Evolutionary conservation across 495 filamentous ascomycete species (phyloP).

Genomic region (Annulohypoxylon bovei): DNA sequence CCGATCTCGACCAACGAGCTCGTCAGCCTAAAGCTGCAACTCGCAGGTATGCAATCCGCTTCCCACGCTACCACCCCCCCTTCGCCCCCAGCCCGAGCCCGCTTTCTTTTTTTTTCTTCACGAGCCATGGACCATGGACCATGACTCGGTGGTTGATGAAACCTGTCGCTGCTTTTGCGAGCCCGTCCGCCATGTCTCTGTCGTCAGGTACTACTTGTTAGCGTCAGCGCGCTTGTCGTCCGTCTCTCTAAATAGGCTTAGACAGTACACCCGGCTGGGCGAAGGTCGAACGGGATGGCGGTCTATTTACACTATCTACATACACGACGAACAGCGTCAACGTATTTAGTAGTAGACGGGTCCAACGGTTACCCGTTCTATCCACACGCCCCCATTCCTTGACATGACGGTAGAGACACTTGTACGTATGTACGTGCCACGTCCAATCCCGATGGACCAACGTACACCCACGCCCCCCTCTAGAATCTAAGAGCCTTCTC

Average conservation of each 20-base stretch:
- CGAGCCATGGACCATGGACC: constrained; percentile 48
- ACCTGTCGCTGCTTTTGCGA: constrained; percentile 56
- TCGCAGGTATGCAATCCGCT: constrained; percentile 36
- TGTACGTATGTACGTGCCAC: constrained; percentile 11
- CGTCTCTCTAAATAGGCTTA: constrained; percentile 36
- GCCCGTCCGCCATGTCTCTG: constrained; percentile 11
- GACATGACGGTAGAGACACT: constrained; percentile 9
- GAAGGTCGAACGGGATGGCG: constrained; percentile 12
- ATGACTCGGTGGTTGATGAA: constrained; percentile 35
- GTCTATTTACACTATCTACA: constrained; percentile 18
- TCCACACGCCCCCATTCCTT: constrained; percentile 8
- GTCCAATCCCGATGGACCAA: constrained; percentile 23
- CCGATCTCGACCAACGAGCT: constrained; percentile 17
- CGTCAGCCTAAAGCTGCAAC: constrained; percentile 48
- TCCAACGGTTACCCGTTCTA: constrained; percentile 26
- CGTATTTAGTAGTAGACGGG: constrained; percentile 5
- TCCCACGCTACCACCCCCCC: constrained; percentile 32
- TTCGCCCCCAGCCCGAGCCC: constrained; percentile 20
- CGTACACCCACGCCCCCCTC: constrained; percentile 18
- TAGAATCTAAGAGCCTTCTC: constrained; percentile 13
- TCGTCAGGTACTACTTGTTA: constrained; percentile 41
- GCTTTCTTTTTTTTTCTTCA: constrained; percentile 18
- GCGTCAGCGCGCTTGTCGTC: constrained; percentile 55
- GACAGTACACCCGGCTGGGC: constrained; percentile 38
- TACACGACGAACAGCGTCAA: constrained; percentile 17